Percentiles rank a stretch among this genome's conserved stretches.
Conservation (phyloP, 2,329 filamentous ascomycete genomes). For the Penicillium aurantiogriseum region DNA sequence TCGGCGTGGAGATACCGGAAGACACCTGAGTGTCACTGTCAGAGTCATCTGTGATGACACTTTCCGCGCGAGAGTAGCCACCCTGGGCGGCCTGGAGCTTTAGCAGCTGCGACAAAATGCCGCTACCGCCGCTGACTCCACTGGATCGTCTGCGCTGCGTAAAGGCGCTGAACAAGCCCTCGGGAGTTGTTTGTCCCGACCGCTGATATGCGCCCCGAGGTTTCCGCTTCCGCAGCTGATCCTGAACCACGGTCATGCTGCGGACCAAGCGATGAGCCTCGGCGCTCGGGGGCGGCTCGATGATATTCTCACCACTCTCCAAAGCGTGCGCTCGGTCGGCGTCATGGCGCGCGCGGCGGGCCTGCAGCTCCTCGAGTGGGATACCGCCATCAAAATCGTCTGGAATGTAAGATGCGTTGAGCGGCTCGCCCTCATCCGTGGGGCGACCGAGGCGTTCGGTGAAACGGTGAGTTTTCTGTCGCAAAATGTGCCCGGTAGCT, state of each 20-base stretch:
- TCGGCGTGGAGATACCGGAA: slow-evolving; percentile 31
- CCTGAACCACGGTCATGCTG: slow-evolving; percentile 32
- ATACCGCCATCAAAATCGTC: slow-evolving; percentile 31
- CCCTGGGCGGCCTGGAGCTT: slow-evolving; percentile 62
- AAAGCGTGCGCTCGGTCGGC: slow-evolving; percentile 18
- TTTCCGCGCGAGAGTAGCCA: slow-evolving; percentile 29
- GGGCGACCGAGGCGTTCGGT: slow-evolving; percentile 34
- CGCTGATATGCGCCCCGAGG: slow-evolving; percentile 34
- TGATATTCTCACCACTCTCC: slow-evolving; percentile 18
- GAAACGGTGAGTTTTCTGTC: slow-evolving; percentile 30
- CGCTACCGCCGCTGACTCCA: slow-evolving; percentile 38
- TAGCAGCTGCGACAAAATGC: slow-evolving; percentile 69
- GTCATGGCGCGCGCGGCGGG: slow-evolving; percentile 21
- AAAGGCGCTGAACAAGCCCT: slow-evolving; percentile 26
- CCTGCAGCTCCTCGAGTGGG: slow-evolving; percentile 21
- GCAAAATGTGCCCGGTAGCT: slow-evolving; percentile 30
- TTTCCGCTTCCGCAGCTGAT: slow-evolving; percentile 26
- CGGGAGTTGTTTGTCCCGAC: slow-evolving; percentile 34
- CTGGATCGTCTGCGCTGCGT: slow-evolving; percentile 27
- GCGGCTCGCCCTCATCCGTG: slow-evolving; percentile 31
- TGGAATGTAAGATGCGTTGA: slow-evolving; percentile 30
- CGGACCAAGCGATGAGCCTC: slow-evolving; percentile 43
- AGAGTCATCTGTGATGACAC: slow-evolving; percentile 33
- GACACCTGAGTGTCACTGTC: slow-evolving; percentile 30
- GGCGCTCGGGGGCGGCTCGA: slow-evolving; percentile 28